Conservation (phyloP, 2,329 filamentous ascomycete genomes). For the Colletotrichum sp. region DNA sequence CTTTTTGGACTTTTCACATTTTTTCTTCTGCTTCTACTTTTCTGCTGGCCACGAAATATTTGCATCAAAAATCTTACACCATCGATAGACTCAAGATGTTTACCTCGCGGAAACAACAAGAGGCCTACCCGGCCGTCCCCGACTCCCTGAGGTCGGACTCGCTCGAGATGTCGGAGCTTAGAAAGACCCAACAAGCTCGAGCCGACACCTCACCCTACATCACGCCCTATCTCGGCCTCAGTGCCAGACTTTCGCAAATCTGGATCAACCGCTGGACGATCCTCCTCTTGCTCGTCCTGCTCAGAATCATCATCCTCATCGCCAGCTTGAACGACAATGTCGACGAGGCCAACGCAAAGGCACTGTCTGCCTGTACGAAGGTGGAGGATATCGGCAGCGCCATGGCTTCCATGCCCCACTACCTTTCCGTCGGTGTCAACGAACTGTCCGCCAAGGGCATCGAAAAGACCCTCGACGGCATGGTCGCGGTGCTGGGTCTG, state of each 20-base stretch:
- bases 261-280: constrained; percentile 99
- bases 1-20: not conserved
- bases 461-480: constrained; percentile 78
- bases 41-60: constrained; percentile 8
- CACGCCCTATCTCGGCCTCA: constrained; percentile 91
- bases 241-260: constrained; percentile 88
- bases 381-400: constrained; percentile 93
- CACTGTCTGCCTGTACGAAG: constrained; percentile 86
- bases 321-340: constrained; percentile 76
- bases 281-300: constrained; percentile 83
- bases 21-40: not conserved
- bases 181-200: constrained; percentile 34
- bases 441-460: constrained; percentile 81
- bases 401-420: constrained; percentile 98
- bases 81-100: constrained; percentile 40
- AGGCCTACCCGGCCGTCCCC: constrained; percentile 41
- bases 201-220: constrained; percentile 70
- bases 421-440: constrained; percentile 89
- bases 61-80: constrained; percentile 20
- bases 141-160: constrained; percentile 41
- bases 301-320: constrained; percentile 79
- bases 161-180: constrained; percentile 38
- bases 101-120: constrained; percentile 36
- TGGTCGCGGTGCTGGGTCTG: constrained; percentile 80
- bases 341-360: constrained; percentile 77